These are phyloP conservation scores for Pisolithus orientalis DNA, from an alignment of 768 basidiomycete species.

Conservation along the genomic window DNA sequence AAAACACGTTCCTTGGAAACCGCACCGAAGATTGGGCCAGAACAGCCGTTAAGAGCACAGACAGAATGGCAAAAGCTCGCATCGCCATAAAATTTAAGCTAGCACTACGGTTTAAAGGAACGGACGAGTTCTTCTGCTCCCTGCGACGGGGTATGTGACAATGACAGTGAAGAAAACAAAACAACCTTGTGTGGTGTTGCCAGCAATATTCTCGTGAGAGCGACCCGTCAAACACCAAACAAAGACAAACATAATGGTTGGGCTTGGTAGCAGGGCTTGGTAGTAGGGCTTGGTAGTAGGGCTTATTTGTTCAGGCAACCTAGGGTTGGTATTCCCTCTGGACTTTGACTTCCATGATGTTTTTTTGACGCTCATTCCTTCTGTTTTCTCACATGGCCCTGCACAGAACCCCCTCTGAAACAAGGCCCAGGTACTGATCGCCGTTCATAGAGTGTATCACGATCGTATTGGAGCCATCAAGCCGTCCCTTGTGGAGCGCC, in stretches of 20 bases:
- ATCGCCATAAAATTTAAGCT: constrained; percentile 28
- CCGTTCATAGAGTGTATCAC: not conserved
- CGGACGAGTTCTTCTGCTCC: constrained; percentile 29
- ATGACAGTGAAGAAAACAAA: not conserved
- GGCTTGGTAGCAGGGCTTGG: no score
- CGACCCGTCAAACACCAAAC: no score
- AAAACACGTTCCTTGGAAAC: not conserved
- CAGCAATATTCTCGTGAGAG: no score
- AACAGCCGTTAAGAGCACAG: constrained; percentile 44
- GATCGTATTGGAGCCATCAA: not conserved
- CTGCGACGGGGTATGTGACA: constrained; percentile 24
- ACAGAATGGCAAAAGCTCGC: constrained; percentile 47
- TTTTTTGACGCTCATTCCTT: constrained; percentile 8
- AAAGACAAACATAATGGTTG: no score
- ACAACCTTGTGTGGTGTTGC: not conserved
- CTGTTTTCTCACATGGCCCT: not conserved
- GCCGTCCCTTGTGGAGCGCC: not conserved
- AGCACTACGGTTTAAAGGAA: constrained; percentile 19
- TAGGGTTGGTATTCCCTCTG: no score
- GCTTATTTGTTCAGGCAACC: no score
- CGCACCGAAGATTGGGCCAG: constrained; percentile 46
- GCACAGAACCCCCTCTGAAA: not conserved
- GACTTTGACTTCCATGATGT: no score
- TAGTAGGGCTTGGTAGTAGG: no score
- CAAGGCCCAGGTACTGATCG: not conserved